These are phyloP conservation scores for Symbiodinium pilosum DNA, from an alignment of 73 alveolate species.

Conservation along the genomic window DNA sequence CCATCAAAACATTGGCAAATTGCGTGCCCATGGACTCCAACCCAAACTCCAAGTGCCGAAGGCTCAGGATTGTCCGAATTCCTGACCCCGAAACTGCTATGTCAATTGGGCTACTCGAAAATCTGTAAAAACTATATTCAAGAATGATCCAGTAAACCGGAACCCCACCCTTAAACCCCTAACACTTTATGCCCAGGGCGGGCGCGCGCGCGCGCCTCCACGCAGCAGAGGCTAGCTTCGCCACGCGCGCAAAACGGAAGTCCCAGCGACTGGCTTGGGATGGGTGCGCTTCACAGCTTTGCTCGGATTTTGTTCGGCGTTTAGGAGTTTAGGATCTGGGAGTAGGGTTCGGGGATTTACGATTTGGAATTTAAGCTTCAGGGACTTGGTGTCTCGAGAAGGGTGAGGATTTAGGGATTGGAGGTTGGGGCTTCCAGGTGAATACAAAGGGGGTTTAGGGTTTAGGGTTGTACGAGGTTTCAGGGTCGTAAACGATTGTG, in stretches of 20 bases:
- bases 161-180: too few species aligned
- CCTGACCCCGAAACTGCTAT: too few species aligned
- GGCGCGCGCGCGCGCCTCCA: too few species aligned
- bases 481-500: too few species aligned
- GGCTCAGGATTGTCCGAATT: too few species aligned
- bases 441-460: neutral
- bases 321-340: neutral
- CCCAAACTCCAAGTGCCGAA: too few species aligned
- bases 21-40: too few species aligned
- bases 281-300: neutral
- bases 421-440: neutral
- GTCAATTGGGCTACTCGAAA: too few species aligned
- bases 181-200: too few species aligned
- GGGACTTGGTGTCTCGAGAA: neutral
- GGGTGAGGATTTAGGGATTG: neutral
- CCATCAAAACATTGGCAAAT: too few species aligned
- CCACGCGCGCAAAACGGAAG: slow-evolving; percentile 53
- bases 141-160: too few species aligned
- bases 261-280: slow-evolving; percentile 50
- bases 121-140: too few species aligned
- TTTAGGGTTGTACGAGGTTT: neutral
- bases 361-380: neutral
- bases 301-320: neutral
- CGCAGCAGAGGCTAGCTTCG: slow-evolving; percentile 38
- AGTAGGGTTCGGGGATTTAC: neutral